Evolutionary conservation across 805 yeast genomes (phyloP).

Genomic region (Tanozyma kutaoensis): DNA sequence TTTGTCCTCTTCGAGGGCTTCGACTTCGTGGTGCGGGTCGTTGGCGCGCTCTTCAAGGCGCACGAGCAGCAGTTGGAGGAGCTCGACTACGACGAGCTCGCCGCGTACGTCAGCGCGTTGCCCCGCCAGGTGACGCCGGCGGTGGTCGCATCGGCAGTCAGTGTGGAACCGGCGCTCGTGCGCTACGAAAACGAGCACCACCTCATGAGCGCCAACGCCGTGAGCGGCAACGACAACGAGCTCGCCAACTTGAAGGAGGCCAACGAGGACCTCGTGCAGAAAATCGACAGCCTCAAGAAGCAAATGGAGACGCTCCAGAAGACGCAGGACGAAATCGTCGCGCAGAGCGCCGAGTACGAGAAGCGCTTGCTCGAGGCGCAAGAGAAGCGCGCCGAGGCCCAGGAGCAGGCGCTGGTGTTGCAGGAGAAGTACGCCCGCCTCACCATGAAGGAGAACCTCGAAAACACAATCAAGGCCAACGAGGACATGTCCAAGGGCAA

Average conservation of each 20-base stretch:
- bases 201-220: conserved; percentile 22
- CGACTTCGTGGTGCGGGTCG: conserved; percentile 17
- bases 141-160: no score
- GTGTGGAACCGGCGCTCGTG: conserved; percentile 13
- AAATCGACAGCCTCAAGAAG: conserved; percentile 12
- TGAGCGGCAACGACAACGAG: conserved; percentile 24
- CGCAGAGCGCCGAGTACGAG: conserved; percentile 16
- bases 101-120: conserved; percentile 2
- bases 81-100: conserved; percentile 12
- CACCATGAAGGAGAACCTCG: conserved; percentile 24
- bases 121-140: no score
- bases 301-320: conserved; percentile 16
- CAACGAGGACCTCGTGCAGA: conserved; percentile 17
- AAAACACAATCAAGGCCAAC: conserved; percentile 26
- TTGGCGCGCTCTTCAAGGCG: conserved; percentile 10
- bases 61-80: conserved; percentile 6
- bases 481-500: conserved; percentile 15
- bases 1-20: conserved; percentile 27
- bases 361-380: conserved; percentile 8
- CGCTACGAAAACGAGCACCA: conserved; percentile 26
- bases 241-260: conserved; percentile 22
- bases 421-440: conserved; percentile 14
- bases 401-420: conserved; percentile 5
- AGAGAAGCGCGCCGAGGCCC: conserved; percentile 8
- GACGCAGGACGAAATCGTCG: conserved; percentile 23